Percentiles rank a stretch among this genome's conserved stretches.
phyloP scores from a whole-genome alignment of 352 stramenopile genomes.

The Globisporangium ultimum region DNA sequence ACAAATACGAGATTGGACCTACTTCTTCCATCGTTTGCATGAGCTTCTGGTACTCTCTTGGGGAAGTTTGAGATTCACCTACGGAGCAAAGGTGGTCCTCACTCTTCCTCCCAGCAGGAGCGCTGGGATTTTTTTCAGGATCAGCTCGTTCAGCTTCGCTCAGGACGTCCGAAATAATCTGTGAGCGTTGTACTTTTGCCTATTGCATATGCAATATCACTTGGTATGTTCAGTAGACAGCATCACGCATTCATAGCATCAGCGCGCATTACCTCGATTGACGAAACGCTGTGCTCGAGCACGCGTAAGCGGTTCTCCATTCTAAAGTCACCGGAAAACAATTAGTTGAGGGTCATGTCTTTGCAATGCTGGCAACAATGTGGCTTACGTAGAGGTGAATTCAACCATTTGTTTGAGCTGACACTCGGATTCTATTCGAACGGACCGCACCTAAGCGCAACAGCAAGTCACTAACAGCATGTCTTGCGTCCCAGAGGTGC shows the following conservation, averaged over 20 bases:
- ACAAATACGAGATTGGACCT: too few relatives aligned
- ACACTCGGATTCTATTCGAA: constrained; percentile 17
- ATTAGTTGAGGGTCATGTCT: background rate
- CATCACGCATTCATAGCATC: background rate
- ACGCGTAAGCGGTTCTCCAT: constrained; percentile 18
- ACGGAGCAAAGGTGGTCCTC: background rate
- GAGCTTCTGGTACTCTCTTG: background rate
- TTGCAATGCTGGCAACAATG: background rate
- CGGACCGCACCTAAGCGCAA: constrained; percentile 17
- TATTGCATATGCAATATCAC: background rate
- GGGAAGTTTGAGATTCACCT: background rate
- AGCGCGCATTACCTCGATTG: constrained; percentile 11
- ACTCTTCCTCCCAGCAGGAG: background rate
- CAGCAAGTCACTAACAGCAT: background rate
- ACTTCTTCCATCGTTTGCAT: background rate
- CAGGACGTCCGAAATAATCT: background rate
- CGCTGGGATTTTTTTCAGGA: background rate
- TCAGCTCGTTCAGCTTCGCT: background rate
- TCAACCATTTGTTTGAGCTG: constrained; percentile 19
- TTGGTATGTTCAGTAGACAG: too few relatives aligned
- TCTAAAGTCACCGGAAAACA: background rate
- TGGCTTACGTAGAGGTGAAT: constrained; percentile 15
- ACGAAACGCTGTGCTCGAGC: constrained; percentile 12
- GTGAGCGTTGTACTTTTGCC: background rate
- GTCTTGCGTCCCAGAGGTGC: background rate